Evolutionary conservation across 1,139 yeast genomes (phyloP).

Genomic region (Nadsonia commutata): DNA sequence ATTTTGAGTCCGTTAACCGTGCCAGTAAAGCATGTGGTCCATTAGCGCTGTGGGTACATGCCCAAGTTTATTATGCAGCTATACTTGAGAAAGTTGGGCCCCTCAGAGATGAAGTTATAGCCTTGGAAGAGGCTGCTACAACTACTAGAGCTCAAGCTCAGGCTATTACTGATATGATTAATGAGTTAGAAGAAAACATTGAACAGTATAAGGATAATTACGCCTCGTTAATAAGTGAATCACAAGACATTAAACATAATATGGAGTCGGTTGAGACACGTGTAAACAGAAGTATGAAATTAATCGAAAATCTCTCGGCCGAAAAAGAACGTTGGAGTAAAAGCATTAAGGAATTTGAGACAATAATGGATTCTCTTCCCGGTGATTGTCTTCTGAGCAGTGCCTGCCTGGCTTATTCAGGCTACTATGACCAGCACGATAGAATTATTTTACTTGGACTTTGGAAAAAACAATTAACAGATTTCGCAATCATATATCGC

Average conservation of each 20-base stretch:
- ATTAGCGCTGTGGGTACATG: constrained; percentile 73
- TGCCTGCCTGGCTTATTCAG: constrained; percentile 47
- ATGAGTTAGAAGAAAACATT: constrained; percentile 56
- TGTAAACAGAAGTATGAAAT: constrained; percentile 45
- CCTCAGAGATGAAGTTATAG: constrained; percentile 46
- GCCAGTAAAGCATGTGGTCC: constrained; percentile 98
- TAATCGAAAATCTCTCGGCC: constrained; percentile 47
- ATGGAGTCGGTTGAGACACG: constrained; percentile 48
- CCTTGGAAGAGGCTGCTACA: constrained; percentile 43
- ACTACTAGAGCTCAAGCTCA: constrained; percentile 46
- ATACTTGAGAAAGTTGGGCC: constrained; percentile 68
- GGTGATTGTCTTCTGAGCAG: constrained; percentile 59
- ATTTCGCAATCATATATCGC: constrained; percentile 31
- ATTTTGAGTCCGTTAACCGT: constrained; percentile 60
- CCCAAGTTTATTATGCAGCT: constrained; percentile 60
- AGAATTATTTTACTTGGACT: constrained; percentile 27
- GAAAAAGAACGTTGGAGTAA: constrained; percentile 71
- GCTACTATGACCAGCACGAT: constrained; percentile 39
- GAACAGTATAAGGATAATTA: constrained; percentile 54
- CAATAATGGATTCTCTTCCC: constrained; percentile 32
- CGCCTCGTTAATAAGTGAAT: constrained; percentile 58
- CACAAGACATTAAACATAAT: constrained; percentile 60
- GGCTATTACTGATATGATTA: constrained; percentile 72
- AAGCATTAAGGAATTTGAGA: constrained; percentile 37
- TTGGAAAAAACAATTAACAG: constrained; percentile 32